These are phyloP conservation scores for Uronychia setigera DNA, from an alignment of 73 alveolate genomes.

Conservation along the genomic window DNA sequence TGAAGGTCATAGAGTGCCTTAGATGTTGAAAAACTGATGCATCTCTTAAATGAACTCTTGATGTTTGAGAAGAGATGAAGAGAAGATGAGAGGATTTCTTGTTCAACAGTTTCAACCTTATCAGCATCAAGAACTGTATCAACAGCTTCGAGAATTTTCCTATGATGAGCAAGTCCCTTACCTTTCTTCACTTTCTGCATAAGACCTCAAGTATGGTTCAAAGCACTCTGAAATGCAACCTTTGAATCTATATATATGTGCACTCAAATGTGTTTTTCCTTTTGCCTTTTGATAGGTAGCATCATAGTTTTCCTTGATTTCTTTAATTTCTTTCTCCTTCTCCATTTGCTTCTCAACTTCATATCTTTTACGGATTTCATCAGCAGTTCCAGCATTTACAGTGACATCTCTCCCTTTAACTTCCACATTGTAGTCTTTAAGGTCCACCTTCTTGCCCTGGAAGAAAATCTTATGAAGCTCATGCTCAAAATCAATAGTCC, in stretches of 20 bases:
- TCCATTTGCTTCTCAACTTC: slow-evolving; percentile 3
- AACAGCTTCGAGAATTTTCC: slow-evolving; percentile 77
- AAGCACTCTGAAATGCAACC: slow-evolving; percentile 93
- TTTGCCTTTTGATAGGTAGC: slow-evolving; percentile 6
- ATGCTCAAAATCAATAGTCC: slow-evolving; percentile 90
- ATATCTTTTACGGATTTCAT: slow-evolving; percentile 76
- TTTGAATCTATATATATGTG: slow-evolving; percentile 74
- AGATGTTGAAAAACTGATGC: slow-evolving; percentile 80
- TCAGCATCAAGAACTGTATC: slow-evolving; percentile 58
- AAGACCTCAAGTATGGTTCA: slow-evolving; percentile 92
- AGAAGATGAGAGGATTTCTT: slow-evolving; percentile 73
- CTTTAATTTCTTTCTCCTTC: not conserved
- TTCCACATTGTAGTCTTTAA: slow-evolving; percentile 16
- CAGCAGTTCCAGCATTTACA: slow-evolving; percentile 60
- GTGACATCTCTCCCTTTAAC: slow-evolving; percentile 65
- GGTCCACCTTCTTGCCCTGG: slow-evolving; percentile 15
- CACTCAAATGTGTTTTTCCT: slow-evolving; percentile 71
- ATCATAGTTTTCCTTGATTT: slow-evolving; percentile 21
- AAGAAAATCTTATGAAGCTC: slow-evolving; percentile 83
- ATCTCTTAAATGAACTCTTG: slow-evolving; percentile 79
- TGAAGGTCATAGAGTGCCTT: slow-evolving; percentile 81
- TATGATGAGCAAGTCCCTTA: not conserved
- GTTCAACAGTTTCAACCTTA: slow-evolving; percentile 67
- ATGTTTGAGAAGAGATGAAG: slow-evolving; percentile 76
- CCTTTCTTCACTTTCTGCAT: slow-evolving; percentile 90